Base-by-base conservation (phyloP, 2,329 filamentous ascomycete species). In the Epichloe baconii region DNA sequence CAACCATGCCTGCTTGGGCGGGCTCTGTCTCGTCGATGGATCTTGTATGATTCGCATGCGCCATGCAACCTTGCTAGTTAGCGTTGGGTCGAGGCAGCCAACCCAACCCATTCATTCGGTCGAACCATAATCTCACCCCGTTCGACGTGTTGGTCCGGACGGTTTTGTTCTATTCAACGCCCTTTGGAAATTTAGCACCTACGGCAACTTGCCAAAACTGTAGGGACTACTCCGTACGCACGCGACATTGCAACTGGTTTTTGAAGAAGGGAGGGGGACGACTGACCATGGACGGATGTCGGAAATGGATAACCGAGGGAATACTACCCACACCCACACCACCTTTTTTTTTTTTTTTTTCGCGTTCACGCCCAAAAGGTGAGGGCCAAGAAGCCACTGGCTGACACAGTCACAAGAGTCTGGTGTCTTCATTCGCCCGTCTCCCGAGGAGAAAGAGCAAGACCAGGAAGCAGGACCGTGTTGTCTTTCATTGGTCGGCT, bases 401-500 rank as follows among this genome's bases (percentile, higher is more conserved):
- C 26, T 10, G 8, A 31, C 26, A 31, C 26, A 31, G 26, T 31
- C 26, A 10, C 26, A 4, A 31, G 26, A 31, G 26, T 34, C 43
- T 40, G n/a, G 23, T 26, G 17, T 17, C 37, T 26, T 40, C 4
- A n/a, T 12, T 19, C 19, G 40, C 40, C 40, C 4, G 40, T 42
- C 19, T 17, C 21, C 17, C 12, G 8, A 31, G 26, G 26, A 7
- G 26, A 10, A 10, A 31, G 26, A 10, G 26, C 26, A 31, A 31
- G 26, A 31, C 26, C 8, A 8, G 26, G 26, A 31, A 31, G 26
- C 8, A 12, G 23, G 7, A 8, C 23, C 23, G 23, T 26, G 23
- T 26, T 23, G 23, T 23, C 14, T 47, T 47, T 48, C 23, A 53
- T 53, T 53, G 52, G 52, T 19, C 35, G n/a, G 14, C 34, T 8